phyloP scores from a whole-genome alignment of 352 stramenopile species.

The Phytopythium sindhum region DNA sequence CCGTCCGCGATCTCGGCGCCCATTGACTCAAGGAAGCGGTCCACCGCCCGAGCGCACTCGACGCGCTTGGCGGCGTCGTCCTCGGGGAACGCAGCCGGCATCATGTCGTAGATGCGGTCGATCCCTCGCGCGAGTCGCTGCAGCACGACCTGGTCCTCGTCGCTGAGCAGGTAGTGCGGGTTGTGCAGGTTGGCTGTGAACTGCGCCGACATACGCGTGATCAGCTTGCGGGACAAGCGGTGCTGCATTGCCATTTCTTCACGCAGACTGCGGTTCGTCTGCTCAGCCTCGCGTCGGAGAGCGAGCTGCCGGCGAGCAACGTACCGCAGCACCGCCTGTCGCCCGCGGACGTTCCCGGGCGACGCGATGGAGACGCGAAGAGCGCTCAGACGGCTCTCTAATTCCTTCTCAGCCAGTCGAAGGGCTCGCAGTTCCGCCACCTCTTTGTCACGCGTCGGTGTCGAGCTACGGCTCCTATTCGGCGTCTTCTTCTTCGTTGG shows the following conservation, averaged over 20 bases:
- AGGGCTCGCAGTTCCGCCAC: not conserved
- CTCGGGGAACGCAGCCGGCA: slow-evolving; percentile 16
- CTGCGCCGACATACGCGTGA: slow-evolving; percentile 4
- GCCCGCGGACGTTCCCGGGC: not conserved
- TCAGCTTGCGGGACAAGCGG: slow-evolving; percentile 2
- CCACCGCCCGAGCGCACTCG: slow-evolving; percentile 7
- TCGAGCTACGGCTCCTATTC: not conserved
- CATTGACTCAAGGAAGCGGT: slow-evolving; percentile 11
- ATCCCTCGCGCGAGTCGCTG: slow-evolving; percentile 16
- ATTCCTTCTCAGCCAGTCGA: not conserved
- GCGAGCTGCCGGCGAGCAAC: slow-evolving; percentile 18
- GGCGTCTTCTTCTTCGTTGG: not conserved
- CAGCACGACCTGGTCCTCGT: slow-evolving; percentile 16
- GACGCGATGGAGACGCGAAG: not conserved
- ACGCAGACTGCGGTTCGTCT: slow-evolving; percentile 15
- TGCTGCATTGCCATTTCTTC: slow-evolving; percentile 14
- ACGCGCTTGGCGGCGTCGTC: slow-evolving; percentile 9
- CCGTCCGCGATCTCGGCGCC: not conserved
- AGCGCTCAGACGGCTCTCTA: not conserved
- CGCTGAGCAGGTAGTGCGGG: slow-evolving; percentile 13
- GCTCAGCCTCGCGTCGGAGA: slow-evolving; percentile 15
- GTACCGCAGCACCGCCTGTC: slow-evolving; percentile 5
- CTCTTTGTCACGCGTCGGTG: slow-evolving; percentile 5
- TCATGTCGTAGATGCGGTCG: slow-evolving; percentile 14
- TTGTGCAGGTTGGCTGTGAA: not conserved